These are phyloP conservation scores for Nakazawaea siamensis DNA, from an alignment of 805 yeast genomes.

Conservation along the genomic window DNA sequence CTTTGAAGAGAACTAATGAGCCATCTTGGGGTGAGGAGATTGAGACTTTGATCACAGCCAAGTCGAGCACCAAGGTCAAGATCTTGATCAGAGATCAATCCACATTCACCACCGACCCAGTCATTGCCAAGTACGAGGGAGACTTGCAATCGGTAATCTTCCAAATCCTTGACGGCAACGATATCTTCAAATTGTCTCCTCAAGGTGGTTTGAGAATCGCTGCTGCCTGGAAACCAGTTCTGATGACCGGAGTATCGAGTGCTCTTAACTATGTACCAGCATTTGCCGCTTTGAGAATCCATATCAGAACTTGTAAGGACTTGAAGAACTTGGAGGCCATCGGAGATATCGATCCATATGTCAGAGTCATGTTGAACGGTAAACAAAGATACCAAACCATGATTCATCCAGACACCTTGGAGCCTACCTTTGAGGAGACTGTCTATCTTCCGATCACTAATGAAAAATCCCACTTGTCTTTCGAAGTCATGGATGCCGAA, in stretches of 20 bases:
- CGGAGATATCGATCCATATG: conserved; percentile 73
- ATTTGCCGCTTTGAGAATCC: conserved; percentile 58
- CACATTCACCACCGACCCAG: conserved; percentile 33
- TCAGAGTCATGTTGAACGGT: conserved; percentile 50
- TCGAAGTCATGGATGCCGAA: conserved; percentile 64
- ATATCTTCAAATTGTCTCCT: conserved; percentile 41
- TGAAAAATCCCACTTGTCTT: conserved; percentile 47
- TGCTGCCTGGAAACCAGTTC: conserved; percentile 67
- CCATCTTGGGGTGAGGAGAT: conserved; percentile 63
- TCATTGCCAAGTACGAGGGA: conserved; percentile 46
- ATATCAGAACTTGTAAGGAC: conserved; percentile 43
- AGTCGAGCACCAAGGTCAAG: conserved; percentile 44
- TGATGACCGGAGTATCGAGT: conserved; percentile 40
- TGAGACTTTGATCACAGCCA: conserved; percentile 57
- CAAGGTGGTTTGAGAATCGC: conserved; percentile 46
- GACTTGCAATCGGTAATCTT: conserved; percentile 47
- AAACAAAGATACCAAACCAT: conserved; percentile 46
- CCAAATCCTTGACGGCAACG: conserved; percentile 39
- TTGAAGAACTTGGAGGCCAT: conserved; percentile 52
- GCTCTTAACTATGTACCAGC: conserved; percentile 44
- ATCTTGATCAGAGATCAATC: conserved; percentile 56
- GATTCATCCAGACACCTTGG: conserved; percentile 41
- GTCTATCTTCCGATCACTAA: conserved; percentile 53
- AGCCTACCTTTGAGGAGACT: conserved; percentile 55
- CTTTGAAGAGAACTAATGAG: conserved; percentile 58